Percentiles rank a stretch among this genome's conserved stretches.
Evolutionary conservation across 2,329 filamentous ascomycete species (phyloP).

Genomic region (Fusarium ramigenum): DNA sequence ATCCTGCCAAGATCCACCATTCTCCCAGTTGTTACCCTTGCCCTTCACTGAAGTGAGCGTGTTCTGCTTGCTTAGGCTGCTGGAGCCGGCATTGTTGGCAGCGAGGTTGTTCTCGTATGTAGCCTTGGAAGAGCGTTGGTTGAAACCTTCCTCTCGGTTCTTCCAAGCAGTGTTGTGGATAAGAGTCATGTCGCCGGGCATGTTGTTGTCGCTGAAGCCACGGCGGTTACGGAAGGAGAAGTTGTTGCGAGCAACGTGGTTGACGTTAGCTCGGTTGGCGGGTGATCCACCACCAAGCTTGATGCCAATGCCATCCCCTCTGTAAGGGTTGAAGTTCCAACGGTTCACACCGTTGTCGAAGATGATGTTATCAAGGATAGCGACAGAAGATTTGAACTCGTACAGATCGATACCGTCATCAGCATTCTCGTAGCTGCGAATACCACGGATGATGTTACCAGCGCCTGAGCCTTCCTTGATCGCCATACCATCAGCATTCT

Average conservation of each 20-base stretch:
- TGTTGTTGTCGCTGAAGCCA: background rate
- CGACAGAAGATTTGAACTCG: slow-evolving; percentile 51
- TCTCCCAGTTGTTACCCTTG: background rate
- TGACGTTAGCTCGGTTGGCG: slow-evolving; percentile 46
- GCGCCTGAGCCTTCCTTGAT: slow-evolving; percentile 56
- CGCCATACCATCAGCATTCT: slow-evolving; percentile 59
- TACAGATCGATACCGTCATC: slow-evolving; percentile 52
- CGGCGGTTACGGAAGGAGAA: background rate
- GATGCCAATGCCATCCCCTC: slow-evolving; percentile 58
- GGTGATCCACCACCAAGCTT: slow-evolving; percentile 50
- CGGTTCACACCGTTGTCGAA: slow-evolving; percentile 57
- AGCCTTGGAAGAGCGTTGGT: background rate
- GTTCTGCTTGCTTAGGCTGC: background rate
- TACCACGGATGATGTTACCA: slow-evolving; percentile 55
- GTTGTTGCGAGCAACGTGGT: slow-evolving; percentile 53
- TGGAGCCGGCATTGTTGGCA: background rate
- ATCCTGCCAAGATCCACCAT: background rate
- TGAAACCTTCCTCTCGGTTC: background rate
- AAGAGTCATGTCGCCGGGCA: background rate
- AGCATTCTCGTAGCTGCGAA: slow-evolving; percentile 58
- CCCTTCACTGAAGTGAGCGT: background rate
- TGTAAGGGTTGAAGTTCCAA: slow-evolving; percentile 53
- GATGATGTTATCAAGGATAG: slow-evolving; percentile 51
- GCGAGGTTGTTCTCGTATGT: background rate
- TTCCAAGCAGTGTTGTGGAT: background rate